phyloP scores from a whole-genome alignment of 768 basidiomycete genomes.

The Mycena vulgaris region DNA sequence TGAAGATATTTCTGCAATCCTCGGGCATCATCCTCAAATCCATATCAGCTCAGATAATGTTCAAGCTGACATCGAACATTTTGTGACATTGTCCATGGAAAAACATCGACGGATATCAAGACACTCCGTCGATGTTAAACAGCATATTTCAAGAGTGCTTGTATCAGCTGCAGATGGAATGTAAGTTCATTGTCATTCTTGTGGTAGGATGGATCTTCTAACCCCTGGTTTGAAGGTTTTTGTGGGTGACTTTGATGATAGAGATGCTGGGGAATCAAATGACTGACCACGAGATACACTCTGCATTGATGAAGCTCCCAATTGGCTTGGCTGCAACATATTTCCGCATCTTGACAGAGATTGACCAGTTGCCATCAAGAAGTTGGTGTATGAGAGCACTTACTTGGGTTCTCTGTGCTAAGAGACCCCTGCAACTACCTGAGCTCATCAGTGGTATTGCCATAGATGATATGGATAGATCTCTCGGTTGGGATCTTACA shows the following conservation, averaged over 20 bases:
- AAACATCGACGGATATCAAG: constrained; percentile 22
- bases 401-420: constrained; percentile 29
- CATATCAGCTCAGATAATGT: constrained; percentile 14
- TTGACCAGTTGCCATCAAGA: constrained; percentile 21
- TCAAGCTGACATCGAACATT: constrained; percentile 25
- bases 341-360: constrained; percentile 23
- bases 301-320: constrained; percentile 20
- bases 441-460: constrained; percentile 29
- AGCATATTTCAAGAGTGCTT: constrained; percentile 24
- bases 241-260: constrained; percentile 35
- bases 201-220: neutral
- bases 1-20: constrained; percentile 16
- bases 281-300: constrained; percentile 19
- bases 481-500: constrained; percentile 17
- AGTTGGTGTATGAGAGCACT: constrained; percentile 26
- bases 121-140: constrained; percentile 15
- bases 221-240: constrained; percentile 15
- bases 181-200: neutral
- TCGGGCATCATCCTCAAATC: constrained; percentile 17
- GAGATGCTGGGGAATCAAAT: constrained; percentile 27
- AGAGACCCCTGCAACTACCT: constrained; percentile 23
- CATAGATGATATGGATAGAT: constrained; percentile 27
- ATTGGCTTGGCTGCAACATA: constrained; percentile 34
- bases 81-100: constrained; percentile 13
- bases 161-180: constrained; percentile 30